Conservation (phyloP, 148 eudicot genomes). For the Rhododendron mucronatum region DNA sequence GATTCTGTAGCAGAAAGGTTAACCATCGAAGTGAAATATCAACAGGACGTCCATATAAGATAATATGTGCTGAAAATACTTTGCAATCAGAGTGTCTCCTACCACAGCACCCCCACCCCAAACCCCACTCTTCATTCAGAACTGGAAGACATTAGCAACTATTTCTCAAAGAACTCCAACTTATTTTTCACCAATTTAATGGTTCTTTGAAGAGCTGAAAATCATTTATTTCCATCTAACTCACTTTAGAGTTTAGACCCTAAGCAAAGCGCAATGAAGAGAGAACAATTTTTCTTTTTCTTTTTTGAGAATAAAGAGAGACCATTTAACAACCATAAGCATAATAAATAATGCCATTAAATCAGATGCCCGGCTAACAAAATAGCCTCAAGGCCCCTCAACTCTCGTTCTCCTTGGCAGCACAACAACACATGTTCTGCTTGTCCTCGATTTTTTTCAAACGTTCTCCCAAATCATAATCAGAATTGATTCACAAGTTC, state of each 20-base stretch:
- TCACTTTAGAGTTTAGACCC: not conserved
- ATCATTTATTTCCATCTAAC: not conserved
- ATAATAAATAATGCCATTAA: not conserved
- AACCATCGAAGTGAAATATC: not conserved
- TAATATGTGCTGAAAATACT: not conserved
- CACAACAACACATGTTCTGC: not conserved
- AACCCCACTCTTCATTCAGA: not conserved
- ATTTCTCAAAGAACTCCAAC: not conserved
- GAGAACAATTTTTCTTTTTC: not conserved
- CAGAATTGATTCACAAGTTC: not conserved
- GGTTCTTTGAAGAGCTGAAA: not conserved
- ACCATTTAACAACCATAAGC: not conserved
- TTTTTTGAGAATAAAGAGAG: not conserved
- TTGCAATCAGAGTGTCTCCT: not conserved
- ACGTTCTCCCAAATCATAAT: not conserved
- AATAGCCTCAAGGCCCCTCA: not conserved
- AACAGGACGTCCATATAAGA: not conserved
- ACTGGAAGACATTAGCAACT: not conserved
- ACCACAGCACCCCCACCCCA: not conserved
- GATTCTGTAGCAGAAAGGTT: constrained; percentile 58
- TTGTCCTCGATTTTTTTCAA: not conserved
- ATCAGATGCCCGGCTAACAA: not conserved
- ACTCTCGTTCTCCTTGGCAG: not conserved
- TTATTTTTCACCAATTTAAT: not conserved
- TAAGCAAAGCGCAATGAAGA: not conserved